Conservation (phyloP, 176 grass and related monocot species). For the Saccharum spontaneum region DNA sequence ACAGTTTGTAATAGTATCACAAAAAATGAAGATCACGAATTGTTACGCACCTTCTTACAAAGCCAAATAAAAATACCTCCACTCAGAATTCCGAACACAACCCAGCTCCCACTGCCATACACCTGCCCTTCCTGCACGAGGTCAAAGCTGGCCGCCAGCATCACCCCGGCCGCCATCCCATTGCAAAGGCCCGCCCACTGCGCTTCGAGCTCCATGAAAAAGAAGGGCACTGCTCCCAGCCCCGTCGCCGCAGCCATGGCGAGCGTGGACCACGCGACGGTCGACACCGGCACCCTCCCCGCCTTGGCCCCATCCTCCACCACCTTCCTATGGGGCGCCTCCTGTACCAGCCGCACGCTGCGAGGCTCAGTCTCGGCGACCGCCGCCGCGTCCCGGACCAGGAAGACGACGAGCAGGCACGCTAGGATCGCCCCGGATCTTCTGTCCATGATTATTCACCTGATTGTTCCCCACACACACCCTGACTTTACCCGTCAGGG, state of each 20-base stretch:
- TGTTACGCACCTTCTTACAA: constrained; percentile 82
- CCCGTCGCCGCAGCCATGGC: constrained; percentile 90
- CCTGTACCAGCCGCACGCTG: constrained; percentile 34
- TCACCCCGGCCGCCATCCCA: constrained; percentile 82
- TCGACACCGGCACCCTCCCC: constrained; percentile 63
- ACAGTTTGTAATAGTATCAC: not conserved
- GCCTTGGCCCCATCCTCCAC: constrained; percentile 55
- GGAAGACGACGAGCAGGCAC: constrained; percentile 40
- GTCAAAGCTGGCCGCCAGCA: constrained; percentile 95
- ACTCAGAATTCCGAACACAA: constrained; percentile 77
- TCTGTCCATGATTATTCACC: constrained; percentile 51
- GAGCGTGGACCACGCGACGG: constrained; percentile 87
- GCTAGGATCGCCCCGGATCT: constrained; percentile 31
- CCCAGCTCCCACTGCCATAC: constrained; percentile 85
- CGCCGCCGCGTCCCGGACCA: constrained; percentile 2
- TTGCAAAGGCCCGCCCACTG: constrained; percentile 92
- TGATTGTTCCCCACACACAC: not conserved
- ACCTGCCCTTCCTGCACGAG: constrained; percentile 86
- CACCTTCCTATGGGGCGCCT: constrained; percentile 63
- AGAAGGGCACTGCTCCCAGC: constrained; percentile 80
- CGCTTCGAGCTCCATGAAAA: constrained; percentile 86
- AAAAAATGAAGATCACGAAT: not conserved
- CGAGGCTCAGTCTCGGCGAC: constrained; percentile 60
- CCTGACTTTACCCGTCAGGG: constrained; percentile 13
- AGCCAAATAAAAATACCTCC: constrained; percentile 96